Percentiles rank a stretch among this genome's conserved stretches.
phyloP scores from a whole-genome alignment of 1,139 yeast genomes.

The Tardiomyces blankii region DNA sequence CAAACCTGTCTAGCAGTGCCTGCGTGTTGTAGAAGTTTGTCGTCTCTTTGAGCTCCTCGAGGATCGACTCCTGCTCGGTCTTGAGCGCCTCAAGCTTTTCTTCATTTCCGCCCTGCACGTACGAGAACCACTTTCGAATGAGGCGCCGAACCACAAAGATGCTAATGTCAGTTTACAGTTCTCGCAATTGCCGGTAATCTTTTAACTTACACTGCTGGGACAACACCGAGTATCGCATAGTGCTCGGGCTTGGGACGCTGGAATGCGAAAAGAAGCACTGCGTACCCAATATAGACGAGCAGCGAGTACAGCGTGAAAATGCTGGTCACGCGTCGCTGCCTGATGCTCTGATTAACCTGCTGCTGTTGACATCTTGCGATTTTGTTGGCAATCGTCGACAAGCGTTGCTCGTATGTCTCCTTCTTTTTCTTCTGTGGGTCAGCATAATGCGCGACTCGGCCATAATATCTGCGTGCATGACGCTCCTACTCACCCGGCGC shows the following conservation, averaged over 20 bases:
- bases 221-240: constrained; percentile 7
- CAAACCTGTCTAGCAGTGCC: constrained; percentile 43
- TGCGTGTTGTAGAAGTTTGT: constrained; percentile 74
- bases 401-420: constrained; percentile 20
- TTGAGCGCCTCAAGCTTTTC: constrained; percentile 32
- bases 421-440: not conserved
- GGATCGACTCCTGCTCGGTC: constrained; percentile 45
- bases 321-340: constrained; percentile 20
- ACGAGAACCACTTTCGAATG: constrained; percentile 7
- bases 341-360: constrained; percentile 12
- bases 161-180: not conserved
- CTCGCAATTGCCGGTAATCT: not conserved
- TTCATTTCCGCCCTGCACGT: constrained; percentile 8
- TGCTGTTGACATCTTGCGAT: constrained; percentile 16
- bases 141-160: constrained; percentile 9
- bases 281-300: constrained; percentile 15
- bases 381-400: constrained; percentile 18
- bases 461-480: not conserved
- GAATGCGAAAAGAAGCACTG: constrained; percentile 10
- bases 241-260: constrained; percentile 5
- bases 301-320: constrained; percentile 20
- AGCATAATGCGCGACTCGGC: not conserved
- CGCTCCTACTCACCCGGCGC: not conserved
- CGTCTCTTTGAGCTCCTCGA: constrained; percentile 64
- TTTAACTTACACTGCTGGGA: constrained; percentile 9